phyloP scores from a whole-genome alignment of 805 yeast genomes.

The Nakazawaea sp. region DNA sequence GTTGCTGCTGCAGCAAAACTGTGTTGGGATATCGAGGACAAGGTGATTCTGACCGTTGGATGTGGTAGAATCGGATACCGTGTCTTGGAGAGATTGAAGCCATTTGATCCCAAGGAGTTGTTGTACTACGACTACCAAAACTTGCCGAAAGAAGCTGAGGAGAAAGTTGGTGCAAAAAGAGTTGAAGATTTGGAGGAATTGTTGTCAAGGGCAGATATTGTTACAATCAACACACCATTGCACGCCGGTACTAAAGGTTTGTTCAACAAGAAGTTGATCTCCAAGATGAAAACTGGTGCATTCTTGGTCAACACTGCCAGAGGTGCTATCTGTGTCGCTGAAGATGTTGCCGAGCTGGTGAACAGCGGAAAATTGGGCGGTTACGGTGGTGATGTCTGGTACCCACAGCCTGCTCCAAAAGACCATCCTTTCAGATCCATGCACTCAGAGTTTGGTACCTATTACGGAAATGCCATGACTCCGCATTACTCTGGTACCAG shows the following conservation, averaged over 20 bases:
- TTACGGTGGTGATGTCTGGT: constrained; percentile 85
- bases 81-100: constrained; percentile 61
- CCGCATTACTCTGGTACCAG: constrained; percentile 79
- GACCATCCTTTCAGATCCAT: constrained; percentile 74
- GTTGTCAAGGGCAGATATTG: constrained; percentile 62
- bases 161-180: constrained; percentile 51
- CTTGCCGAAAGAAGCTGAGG: constrained; percentile 51
- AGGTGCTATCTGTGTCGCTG: constrained; percentile 70
- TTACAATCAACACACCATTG: constrained; percentile 72
- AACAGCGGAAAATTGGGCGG: constrained; percentile 64
- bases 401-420: constrained; percentile 75
- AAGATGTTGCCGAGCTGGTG: constrained; percentile 73
- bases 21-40: constrained; percentile 69
- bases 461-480: constrained; percentile 83
- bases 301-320: constrained; percentile 75
- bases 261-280: constrained; percentile 56
- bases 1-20: constrained; percentile 72
- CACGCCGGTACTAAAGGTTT: constrained; percentile 65
- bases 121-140: constrained; percentile 72
- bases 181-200: constrained; percentile 57
- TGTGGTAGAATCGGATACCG: constrained; percentile 79
- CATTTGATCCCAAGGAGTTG: constrained; percentile 70
- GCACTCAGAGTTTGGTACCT: constrained; percentile 55
- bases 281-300: constrained; percentile 69
- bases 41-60: constrained; percentile 74